Percentiles rank a stretch among this genome's conserved stretches.
Conservation (phyloP, 306 rosid genomes). For the Spatholobus suberectus region DNA sequence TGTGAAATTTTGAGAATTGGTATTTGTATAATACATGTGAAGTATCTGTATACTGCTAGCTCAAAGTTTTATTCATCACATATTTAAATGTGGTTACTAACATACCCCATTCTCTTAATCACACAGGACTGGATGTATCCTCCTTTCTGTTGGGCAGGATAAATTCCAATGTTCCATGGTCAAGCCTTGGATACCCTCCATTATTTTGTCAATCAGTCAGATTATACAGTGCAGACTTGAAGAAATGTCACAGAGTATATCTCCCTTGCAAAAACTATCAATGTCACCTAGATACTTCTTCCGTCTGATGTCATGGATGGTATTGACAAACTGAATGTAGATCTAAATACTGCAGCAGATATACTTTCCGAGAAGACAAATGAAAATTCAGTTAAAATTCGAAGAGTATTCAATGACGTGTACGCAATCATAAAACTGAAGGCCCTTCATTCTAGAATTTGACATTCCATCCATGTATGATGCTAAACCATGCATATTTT, state of each 20-base stretch:
- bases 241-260: conserved; percentile 92
- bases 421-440: conserved; percentile 53
- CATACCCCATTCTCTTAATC: conserved; percentile 33
- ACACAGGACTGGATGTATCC: conserved; percentile 87
- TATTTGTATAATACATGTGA: neutral
- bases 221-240: conserved; percentile 77
- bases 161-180: conserved; percentile 74
- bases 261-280: conserved; percentile 90
- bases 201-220: conserved; percentile 93
- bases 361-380: conserved; percentile 67
- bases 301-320: conserved; percentile 81
- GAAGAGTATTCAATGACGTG: conserved; percentile 74
- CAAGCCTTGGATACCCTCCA: conserved; percentile 82
- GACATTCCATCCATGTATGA: neutral
- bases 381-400: conserved; percentile 70
- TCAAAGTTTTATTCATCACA: neutral
- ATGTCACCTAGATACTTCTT: conserved; percentile 74
- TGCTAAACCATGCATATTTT: conserved; percentile 47
- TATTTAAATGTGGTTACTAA: conserved; percentile 33
- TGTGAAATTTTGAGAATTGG: conserved; percentile 18
- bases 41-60: conserved; percentile 4
- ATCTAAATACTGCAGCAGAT: conserved; percentile 82
- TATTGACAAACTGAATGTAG: conserved; percentile 77
- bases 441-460: conserved; percentile 16
- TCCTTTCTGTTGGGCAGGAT: conserved; percentile 87